Percentiles rank a stretch among this genome's conserved stretches.
Conservation (phyloP, 148 eudicot genomes). For the Linanthus parryae region DNA sequence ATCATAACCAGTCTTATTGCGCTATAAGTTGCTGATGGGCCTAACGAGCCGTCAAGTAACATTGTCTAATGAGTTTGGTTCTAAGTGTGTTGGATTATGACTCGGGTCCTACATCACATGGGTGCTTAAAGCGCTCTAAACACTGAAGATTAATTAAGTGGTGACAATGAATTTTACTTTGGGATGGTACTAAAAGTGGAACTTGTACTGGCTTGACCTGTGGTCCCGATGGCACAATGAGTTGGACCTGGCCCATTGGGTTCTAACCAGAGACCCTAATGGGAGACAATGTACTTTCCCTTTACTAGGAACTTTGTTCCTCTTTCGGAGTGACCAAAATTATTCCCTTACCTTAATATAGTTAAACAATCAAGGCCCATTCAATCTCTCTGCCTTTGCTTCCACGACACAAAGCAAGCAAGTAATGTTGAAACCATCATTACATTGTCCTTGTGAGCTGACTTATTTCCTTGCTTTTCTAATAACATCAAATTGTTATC, state of each 20-base stretch:
- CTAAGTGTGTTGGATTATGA: background rate
- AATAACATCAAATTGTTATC: no score
- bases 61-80: no score
- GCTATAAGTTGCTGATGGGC: no score
- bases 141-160: slow-evolving; percentile 4
- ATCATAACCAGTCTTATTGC: no score
- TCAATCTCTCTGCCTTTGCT: slow-evolving; percentile 14
- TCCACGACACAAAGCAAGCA: slow-evolving; percentile 12
- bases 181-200: background rate
- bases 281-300: slow-evolving; percentile 27
- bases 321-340: no score
- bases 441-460: slow-evolving; percentile 17
- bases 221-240: slow-evolving; percentile 26
- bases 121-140: slow-evolving; percentile 10
- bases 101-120: slow-evolving; percentile 5
- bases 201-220: slow-evolving; percentile 8
- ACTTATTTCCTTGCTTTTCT: no score
- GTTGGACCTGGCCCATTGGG: slow-evolving; percentile 14
- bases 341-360: no score
- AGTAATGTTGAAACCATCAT: slow-evolving; percentile 34
- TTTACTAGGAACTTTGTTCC: no score
- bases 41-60: no score
- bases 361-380: slow-evolving; percentile 3
- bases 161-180: no score
- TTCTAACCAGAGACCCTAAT: slow-evolving; percentile 16